Evolutionary conservation across 345 rosid genomes (phyloP).

Genomic region (Eucalyptus shirleyi): DNA sequence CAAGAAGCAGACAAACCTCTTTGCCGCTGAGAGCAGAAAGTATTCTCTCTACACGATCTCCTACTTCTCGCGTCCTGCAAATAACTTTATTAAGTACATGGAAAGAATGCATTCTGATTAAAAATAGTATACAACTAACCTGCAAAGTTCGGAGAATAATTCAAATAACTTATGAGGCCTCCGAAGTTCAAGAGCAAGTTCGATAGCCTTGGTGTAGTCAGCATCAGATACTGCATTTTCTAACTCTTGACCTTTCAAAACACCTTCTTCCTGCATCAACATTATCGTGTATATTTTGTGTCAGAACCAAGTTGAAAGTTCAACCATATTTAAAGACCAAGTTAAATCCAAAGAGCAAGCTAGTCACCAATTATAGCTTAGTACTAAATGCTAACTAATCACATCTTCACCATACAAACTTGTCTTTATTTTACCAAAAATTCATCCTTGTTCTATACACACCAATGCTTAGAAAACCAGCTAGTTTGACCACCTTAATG

Average conservation of each 20-base stretch:
- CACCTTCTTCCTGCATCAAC: conserved; percentile 54
- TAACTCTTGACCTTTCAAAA: conserved; percentile 74
- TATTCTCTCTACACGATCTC: conserved; percentile 44
- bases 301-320: not conserved
- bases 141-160: conserved; percentile 61
- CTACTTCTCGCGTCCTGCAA: conserved; percentile 50
- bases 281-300: not conserved
- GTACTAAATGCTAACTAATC: not conserved
- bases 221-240: conserved; percentile 84
- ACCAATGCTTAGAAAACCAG: not conserved
- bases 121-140: conserved; percentile 25
- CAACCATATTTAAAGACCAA: not conserved
- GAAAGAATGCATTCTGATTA: not conserved
- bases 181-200: conserved; percentile 74
- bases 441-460: not conserved
- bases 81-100: not conserved
- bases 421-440: not conserved
- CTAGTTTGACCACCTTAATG: not conserved
- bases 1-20: conserved; percentile 57
- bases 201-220: conserved; percentile 66
- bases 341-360: not conserved
- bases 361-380: not conserved
- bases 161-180: conserved; percentile 75
- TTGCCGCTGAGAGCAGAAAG: conserved; percentile 56
- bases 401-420: not conserved